A percentile compares a stretch with the other conserved stretches of the same genome.
phyloP scores from a whole-genome alignment of 2,329 filamentous ascomycete species.

The Exserohilum rostratum region DNA sequence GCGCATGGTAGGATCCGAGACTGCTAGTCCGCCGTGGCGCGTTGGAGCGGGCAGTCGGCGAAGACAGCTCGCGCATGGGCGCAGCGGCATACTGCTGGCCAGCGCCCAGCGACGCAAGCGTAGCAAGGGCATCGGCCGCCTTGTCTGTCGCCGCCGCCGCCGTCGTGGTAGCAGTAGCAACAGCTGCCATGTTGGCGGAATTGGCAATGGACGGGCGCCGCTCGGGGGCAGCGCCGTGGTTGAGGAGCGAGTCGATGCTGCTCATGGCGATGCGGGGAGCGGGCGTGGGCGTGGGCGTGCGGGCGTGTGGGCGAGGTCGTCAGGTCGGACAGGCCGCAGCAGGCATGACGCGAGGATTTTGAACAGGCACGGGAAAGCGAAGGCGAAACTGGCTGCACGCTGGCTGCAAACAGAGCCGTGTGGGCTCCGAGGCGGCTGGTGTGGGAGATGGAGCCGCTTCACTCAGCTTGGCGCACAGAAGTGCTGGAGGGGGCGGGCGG shows the following conservation, averaged over 20 bases:
- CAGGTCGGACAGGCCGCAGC: conserved; percentile 3
- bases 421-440: conserved; percentile 10
- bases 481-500: conserved; percentile 9
- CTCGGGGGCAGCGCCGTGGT: conserved; percentile 32
- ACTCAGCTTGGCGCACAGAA: conserved; percentile 20
- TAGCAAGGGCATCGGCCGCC: conserved; percentile 49
- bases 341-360: conserved; percentile 12
- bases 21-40: conserved; percentile 44
- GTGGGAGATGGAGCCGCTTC: conserved; percentile 23
- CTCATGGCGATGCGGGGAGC: conserved; percentile 30
- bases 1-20: conserved; percentile 41
- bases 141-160: conserved; percentile 41
- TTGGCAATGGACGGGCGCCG: conserved; percentile 20
- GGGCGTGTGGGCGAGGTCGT: neutral
- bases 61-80: conserved; percentile 35
- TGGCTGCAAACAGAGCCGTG: neutral
- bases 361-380: neutral
- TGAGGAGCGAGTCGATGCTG: conserved; percentile 47
- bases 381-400: conserved; percentile 1
- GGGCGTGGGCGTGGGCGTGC: neutral
- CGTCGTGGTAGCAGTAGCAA: conserved; percentile 27
- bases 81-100: conserved; percentile 38
- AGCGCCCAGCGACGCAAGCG: conserved; percentile 42
- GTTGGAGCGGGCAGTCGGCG: conserved; percentile 35
- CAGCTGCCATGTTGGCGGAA: conserved; percentile 2